A percentile compares a stretch with the other conserved stretches of the same genome.
phyloP scores from a whole-genome alignment of 805 yeast species.

The Kazachstania martiniae region DNA sequence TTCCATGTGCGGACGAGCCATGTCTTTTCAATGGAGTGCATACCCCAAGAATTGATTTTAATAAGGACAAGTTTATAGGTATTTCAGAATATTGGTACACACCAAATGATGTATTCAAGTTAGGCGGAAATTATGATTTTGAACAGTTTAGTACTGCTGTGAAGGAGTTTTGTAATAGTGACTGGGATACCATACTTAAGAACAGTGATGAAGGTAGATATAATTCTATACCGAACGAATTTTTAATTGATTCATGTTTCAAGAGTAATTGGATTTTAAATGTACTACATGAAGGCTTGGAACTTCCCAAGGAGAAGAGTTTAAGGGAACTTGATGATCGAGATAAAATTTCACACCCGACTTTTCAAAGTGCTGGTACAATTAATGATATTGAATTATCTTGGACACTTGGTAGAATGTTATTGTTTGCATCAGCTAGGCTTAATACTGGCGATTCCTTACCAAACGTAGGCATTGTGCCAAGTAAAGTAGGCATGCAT shows the following conservation, averaged over 20 bases:
- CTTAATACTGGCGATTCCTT: slow-evolving; percentile 23
- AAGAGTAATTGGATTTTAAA: slow-evolving; percentile 92
- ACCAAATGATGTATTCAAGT: slow-evolving; percentile 78
- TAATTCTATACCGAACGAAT: slow-evolving; percentile 43
- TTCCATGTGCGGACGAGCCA: slow-evolving; percentile 80
- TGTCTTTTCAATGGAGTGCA: slow-evolving; percentile 93
- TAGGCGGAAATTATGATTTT: slow-evolving; percentile 84
- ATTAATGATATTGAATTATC: slow-evolving; percentile 80
- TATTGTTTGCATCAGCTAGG: slow-evolving; percentile 71
- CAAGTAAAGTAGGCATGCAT: slow-evolving; percentile 14
- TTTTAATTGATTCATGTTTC: slow-evolving; percentile 72
- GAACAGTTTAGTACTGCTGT: slow-evolving; percentile 55
- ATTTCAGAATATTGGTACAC: slow-evolving; percentile 97
- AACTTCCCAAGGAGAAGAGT: slow-evolving; percentile 63
- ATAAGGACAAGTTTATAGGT: slow-evolving; percentile 76
- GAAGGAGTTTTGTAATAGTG: slow-evolving; percentile 59
- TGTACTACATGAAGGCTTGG: slow-evolving; percentile 85
- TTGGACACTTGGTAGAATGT: slow-evolving; percentile 89
- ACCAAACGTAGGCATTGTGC: slow-evolving; percentile 18
- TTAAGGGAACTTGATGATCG: slow-evolving; percentile 13
- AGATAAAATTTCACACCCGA: slow-evolving; percentile 32
- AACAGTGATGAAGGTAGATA: slow-evolving; percentile 46
- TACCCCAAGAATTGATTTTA: slow-evolving; percentile 79
- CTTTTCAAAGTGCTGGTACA: slow-evolving; percentile 73
- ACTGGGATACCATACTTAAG: slow-evolving; percentile 51